A percentile compares a stretch with the other conserved stretches of the same genome.
Evolutionary conservation across 805 yeast species (phyloP).

Genomic region (Kluyveromyces wickerhamii): DNA sequence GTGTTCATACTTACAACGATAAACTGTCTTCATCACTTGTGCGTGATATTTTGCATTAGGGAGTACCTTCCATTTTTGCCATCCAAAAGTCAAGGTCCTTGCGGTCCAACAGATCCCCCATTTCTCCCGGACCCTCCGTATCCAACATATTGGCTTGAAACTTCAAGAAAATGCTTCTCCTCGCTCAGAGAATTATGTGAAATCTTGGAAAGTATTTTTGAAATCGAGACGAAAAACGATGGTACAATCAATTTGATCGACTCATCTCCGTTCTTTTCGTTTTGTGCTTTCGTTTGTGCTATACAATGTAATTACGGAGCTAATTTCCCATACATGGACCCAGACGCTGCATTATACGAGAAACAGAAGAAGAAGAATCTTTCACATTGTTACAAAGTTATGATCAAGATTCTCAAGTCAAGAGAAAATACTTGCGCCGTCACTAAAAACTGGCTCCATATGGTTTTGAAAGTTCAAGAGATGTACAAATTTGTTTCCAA

Average conservation of each 20-base stretch:
- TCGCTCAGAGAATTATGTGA: conserved; percentile 4
- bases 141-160: conserved; percentile 7
- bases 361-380: conserved; percentile 2
- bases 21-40: conserved; percentile 7
- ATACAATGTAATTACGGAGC: conserved; percentile 8
- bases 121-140: conserved; percentile 5
- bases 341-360: conserved; percentile 5
- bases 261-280: conserved; percentile 7
- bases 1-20: conserved; percentile 4
- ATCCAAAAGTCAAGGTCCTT: conserved; percentile 5
- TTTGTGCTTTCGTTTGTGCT: conserved; percentile 9
- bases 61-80: conserved; percentile 10
- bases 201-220: conserved; percentile 5
- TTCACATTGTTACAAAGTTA: conserved; percentile 1
- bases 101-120: conserved; percentile 9
- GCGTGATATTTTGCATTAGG: conserved; percentile 5
- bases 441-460: conserved; percentile 8
- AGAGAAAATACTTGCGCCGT: conserved; percentile 4
- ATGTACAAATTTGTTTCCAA: conserved; percentile 6
- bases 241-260: conserved; percentile 2
- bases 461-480: conserved; percentile 7
- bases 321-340: conserved; percentile 10
- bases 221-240: neutral
- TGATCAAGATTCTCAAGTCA: conserved; percentile 5
- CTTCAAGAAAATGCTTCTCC: conserved; percentile 6